phyloP scores from a whole-genome alignment of 2,329 filamentous ascomycete genomes.

The Scedosporium boydii region DNA sequence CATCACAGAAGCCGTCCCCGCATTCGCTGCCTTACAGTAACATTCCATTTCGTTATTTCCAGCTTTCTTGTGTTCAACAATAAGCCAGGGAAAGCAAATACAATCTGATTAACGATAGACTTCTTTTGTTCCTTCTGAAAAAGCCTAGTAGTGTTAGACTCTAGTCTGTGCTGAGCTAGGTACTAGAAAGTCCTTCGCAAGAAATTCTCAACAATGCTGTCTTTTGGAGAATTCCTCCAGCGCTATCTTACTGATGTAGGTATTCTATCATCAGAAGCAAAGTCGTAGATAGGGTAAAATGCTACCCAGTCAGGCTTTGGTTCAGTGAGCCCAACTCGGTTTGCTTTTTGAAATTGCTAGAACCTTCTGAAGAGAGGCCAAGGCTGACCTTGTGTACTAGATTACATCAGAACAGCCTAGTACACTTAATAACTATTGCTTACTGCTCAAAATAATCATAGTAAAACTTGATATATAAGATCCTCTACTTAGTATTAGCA shows the following conservation, averaged over 20 bases:
- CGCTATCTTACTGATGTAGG: neutral
- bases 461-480: neutral
- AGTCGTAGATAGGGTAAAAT: slow-evolving; percentile 10
- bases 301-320: slow-evolving; percentile 13
- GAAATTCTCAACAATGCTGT: slow-evolving; percentile 11
- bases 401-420: neutral
- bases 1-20: slow-evolving; percentile 8
- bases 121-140: slow-evolving; percentile 2
- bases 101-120: slow-evolving; percentile 7
- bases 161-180: slow-evolving; percentile 9
- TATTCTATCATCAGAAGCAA: slow-evolving; percentile 1
- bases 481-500: neutral
- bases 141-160: slow-evolving; percentile 7
- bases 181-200: slow-evolving; percentile 8
- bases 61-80: slow-evolving; percentile 12
- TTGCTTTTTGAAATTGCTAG: too few species aligned
- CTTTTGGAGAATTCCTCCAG: slow-evolving; percentile 8
- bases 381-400: neutral
- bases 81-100: slow-evolving; percentile 12
- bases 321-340: neutral
- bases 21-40: slow-evolving; percentile 9
- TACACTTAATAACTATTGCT: neutral
- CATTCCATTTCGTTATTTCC: slow-evolving; percentile 2
- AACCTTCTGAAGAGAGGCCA: neutral
- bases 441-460: slow-evolving; percentile 2